Conservation (phyloP, 2,329 filamentous ascomycete genomes). For the Lachnellula occidentalis region DNA sequence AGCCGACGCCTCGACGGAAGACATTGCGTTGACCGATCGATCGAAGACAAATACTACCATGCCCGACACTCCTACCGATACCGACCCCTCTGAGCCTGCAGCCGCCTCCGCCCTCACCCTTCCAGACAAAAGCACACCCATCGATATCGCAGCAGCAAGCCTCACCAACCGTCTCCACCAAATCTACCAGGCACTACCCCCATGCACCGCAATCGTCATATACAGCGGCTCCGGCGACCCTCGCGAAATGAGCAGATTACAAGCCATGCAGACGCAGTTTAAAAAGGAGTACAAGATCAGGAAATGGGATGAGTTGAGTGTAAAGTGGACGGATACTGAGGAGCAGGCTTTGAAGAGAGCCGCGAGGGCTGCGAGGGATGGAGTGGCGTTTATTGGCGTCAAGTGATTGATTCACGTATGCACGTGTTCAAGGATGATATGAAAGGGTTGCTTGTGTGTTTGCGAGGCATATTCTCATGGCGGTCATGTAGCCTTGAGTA, state of each 20-base stretch:
- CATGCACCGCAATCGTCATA: constrained; percentile 60
- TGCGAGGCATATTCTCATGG: too few species aligned
- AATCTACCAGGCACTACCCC: constrained; percentile 54
- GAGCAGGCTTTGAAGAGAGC: constrained; percentile 57
- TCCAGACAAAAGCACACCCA: constrained; percentile 13
- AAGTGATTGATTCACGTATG: constrained; percentile 40
- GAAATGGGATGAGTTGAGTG: constrained; percentile 62
- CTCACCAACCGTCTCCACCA: constrained; percentile 43
- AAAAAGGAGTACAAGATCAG: constrained; percentile 59
- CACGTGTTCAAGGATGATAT: too few species aligned
- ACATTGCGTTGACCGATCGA: too few species aligned
- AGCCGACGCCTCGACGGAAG: neutral
- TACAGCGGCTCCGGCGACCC: constrained; percentile 64
- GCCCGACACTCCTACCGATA: constrained; percentile 3
- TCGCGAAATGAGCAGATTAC: constrained; percentile 58
- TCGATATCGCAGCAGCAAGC: constrained; percentile 17
- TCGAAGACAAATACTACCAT: neutral
- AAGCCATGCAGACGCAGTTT: constrained; percentile 55
- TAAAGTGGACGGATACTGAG: constrained; percentile 63
- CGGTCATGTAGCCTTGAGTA: too few species aligned
- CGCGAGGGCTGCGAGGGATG: constrained; percentile 51
- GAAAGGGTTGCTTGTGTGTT: too few species aligned
- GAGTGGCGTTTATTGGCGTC: constrained; percentile 59
- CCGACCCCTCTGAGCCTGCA: neutral
- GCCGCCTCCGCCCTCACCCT: constrained; percentile 1